Evolutionary conservation across 140 eudicot species (phyloP), one percentile per base, ranked within the genome.

Genomic region (Erigeron philadelphicus): DNA sequence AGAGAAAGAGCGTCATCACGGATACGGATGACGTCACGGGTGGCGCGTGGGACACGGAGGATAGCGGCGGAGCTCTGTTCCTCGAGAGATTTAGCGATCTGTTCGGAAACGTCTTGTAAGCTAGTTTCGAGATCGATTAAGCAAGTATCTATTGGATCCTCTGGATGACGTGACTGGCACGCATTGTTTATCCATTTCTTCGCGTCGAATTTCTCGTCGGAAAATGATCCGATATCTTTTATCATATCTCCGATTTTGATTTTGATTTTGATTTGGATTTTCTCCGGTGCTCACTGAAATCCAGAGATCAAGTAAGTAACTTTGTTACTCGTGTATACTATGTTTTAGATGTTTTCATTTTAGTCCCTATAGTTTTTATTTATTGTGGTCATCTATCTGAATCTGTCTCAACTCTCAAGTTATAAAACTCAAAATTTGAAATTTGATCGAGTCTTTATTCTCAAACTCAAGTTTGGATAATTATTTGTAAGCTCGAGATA

Each of bases 1-100:
- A 94, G 95, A 9, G 95, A 85, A 35, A 85, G 61, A 11, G 99
- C 99, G 76, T 89, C 97, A 40, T 94, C 99, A 1, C 95, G 95
- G 67, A 94, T 85, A 68, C 95, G 95, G 70, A 89, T 72, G 70
- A 85, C 90, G 52, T 94, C 97, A 40, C 99, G 97, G 5, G 87
- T 81, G 67, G 97, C 97, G 40, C 99, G 95, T 13, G 99, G 99
- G 58, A 94, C 97, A 13, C 99, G 99, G 78, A 89, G 90, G 78
- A 94, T 81, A 21, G 97, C 89, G 60, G 95, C 88, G 68, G 99
- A 73, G 83, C 99, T 94, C 77, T 94, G 99, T 69, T 94, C 99
- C 72, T 94, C 99, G 61, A 94, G 86, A 9, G 97, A 85, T 17
- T 91, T 87, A 66, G 94, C 84, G 88, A 94, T 94, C 97, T 94